Evolutionary conservation across 495 filamentous ascomycete genomes (phyloP).

Genomic region (Hamigera avellanea): DNA sequence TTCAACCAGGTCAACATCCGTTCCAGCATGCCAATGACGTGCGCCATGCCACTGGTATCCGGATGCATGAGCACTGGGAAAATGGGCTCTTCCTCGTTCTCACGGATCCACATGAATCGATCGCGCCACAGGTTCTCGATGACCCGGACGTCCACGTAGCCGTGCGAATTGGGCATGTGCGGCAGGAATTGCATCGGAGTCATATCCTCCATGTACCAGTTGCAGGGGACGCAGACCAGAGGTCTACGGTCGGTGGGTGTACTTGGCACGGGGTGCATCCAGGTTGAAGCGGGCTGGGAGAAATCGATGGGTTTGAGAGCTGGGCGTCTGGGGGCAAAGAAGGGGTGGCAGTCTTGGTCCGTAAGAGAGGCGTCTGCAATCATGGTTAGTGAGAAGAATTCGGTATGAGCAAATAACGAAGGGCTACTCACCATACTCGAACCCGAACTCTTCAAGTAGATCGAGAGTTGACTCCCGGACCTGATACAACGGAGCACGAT

Average conservation of each 20-base stretch:
- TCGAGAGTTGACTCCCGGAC: slow-evolving; percentile 42
- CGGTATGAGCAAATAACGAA: no score
- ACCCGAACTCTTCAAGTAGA: slow-evolving; percentile 41
- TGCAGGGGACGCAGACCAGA: slow-evolving; percentile 41
- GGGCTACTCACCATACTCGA: slow-evolving; percentile 35
- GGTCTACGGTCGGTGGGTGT: slow-evolving; percentile 16
- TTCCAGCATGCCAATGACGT: slow-evolving; percentile 50
- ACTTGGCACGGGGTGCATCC: slow-evolving; percentile 44
- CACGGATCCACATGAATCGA: slow-evolving; percentile 33
- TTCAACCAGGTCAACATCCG: slow-evolving; percentile 42
- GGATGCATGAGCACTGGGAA: slow-evolving; percentile 46
- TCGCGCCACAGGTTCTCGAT: slow-evolving; percentile 46
- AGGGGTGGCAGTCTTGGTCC: slow-evolving; percentile 42
- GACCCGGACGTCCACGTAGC: slow-evolving; percentile 38
- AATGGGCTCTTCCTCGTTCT: slow-evolving; percentile 26
- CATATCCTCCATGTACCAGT: slow-evolving; percentile 49
- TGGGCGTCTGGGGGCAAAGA: slow-evolving; percentile 36
- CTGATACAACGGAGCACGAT: slow-evolving; percentile 48
- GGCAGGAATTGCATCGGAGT: slow-evolving; percentile 44
- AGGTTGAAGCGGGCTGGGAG: slow-evolving; percentile 32
- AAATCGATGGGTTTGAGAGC: slow-evolving; percentile 41
- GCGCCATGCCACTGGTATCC: slow-evolving; percentile 51
- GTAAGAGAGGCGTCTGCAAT: slow-evolving; percentile 37
- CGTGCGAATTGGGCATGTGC: slow-evolving; percentile 36
- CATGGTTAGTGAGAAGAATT: no score